Conservation (phyloP, 225 moss, liverwort and hornwort genomes). For the Anthoceros angustus region DNA sequence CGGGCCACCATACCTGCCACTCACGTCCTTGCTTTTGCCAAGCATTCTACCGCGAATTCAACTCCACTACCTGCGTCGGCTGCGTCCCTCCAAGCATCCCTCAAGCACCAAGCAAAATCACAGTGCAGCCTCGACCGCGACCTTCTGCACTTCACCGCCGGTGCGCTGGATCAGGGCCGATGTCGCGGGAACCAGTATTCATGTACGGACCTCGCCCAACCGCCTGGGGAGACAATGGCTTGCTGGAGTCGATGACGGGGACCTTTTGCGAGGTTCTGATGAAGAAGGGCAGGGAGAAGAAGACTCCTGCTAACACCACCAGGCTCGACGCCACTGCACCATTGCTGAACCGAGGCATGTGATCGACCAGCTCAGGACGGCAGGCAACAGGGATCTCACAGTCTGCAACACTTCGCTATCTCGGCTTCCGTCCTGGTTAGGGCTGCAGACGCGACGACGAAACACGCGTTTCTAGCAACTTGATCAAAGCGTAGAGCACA, state of each 20-base stretch:
- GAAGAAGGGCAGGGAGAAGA: neutral
- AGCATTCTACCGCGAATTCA: slow-evolving; percentile 11
- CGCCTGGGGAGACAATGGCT: slow-evolving; percentile 74
- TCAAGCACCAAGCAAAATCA: neutral
- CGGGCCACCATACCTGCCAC: slow-evolving; percentile 43
- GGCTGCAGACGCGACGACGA: too few species aligned
- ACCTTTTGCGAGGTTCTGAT: slow-evolving; percentile 6
- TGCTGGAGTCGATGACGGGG: slow-evolving; percentile 73
- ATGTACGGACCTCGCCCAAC: slow-evolving; percentile 83
- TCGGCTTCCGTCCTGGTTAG: too few species aligned
- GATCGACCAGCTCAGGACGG: neutral
- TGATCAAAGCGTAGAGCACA: too few species aligned
- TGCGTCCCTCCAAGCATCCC: too few species aligned
- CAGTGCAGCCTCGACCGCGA: neutral
- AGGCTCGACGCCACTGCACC: neutral
- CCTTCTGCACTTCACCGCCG: neutral
- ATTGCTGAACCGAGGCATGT: neutral
- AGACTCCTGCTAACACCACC: neutral
- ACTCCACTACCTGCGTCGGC: neutral
- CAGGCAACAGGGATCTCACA: too few species aligned
- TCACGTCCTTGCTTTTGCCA: slow-evolving; percentile 49
- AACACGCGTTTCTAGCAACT: too few species aligned
- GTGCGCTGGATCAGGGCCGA: slow-evolving; percentile 59
- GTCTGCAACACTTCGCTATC: too few species aligned
- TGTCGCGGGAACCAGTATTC: slow-evolving; percentile 73